Evolutionary conservation across 441 rosid genomes (phyloP).

Genomic region (Arabidopsis lyrata): DNA sequence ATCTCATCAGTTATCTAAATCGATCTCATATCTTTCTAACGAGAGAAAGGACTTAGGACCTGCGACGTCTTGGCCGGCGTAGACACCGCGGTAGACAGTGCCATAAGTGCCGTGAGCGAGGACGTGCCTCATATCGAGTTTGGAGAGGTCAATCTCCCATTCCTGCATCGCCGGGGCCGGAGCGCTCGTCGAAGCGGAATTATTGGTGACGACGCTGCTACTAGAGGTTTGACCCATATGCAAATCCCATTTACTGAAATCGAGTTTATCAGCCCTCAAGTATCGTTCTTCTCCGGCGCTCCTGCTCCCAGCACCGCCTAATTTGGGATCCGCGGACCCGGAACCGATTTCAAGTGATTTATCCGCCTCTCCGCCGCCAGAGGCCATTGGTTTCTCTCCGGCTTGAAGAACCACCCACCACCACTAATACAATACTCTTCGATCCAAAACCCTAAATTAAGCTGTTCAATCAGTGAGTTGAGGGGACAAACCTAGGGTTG

Average conservation of each 20-base stretch:
- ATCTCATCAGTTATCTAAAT: neutral
- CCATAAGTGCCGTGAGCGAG: slow-evolving; percentile 76
- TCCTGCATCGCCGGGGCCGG: slow-evolving; percentile 51
- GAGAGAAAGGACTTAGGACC: slow-evolving; percentile 43
- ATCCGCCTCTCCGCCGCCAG: slow-evolving; percentile 42
- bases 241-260: slow-evolving; percentile 68
- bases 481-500: slow-evolving; percentile 12
- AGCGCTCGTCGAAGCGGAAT: slow-evolving; percentile 46
- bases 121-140: slow-evolving; percentile 61
- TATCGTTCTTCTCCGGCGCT: slow-evolving; percentile 51
- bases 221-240: slow-evolving; percentile 60
- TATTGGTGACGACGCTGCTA: slow-evolving; percentile 53
- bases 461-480: slow-evolving; percentile 9
- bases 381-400: slow-evolving; percentile 39
- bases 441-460: neutral
- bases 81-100: slow-evolving; percentile 68
- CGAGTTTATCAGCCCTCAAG: slow-evolving; percentile 60
- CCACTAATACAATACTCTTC: neutral
- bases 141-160: slow-evolving; percentile 77
- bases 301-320: slow-evolving; percentile 47
- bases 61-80: slow-evolving; percentile 74
- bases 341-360: slow-evolving; percentile 19
- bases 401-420: no score
- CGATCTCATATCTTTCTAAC: no score
- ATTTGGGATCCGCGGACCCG: slow-evolving; percentile 5